Evolutionary conservation across 495 filamentous ascomycete genomes (phyloP), one percentile per base, ranked within the genome.

Genomic region (Talaromyces stipitatus): DNA sequence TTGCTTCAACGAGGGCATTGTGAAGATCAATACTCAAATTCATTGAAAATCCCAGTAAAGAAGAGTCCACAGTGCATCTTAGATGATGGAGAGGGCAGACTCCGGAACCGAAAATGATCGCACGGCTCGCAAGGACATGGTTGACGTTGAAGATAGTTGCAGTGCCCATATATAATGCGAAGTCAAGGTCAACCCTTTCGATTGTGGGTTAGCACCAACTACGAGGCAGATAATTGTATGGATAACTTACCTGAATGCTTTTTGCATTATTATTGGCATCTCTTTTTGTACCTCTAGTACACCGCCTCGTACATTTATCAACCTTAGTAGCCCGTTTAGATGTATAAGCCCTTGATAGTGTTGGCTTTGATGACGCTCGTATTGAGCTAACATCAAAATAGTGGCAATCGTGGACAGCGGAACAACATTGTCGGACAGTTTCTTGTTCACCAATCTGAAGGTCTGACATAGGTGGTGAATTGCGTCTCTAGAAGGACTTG

Each of bases 301-400:
- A 41, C 64, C 61, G 33, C 64, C 62, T 50, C 59, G 62, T 50
- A 64, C 28, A 27, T 60, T 28, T 52, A 60, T 62, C 60, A 66
- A 58, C 57, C 58, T 60, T 58, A 55, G 56, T 27, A 66, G 58
- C n/a, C 63, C 63, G 5, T 59, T 55, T 20, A 66, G 52, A 60
- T 66, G 64, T 46, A 66, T 53, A 47, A 66, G 27, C 16, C 62
- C 64, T 24, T 57, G 54, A 18, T 57, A 47, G 30, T 59, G 52
- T 29, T 64, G 62, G 32, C 53, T 57, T 55, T 66, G 61, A 46
- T 64, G 51, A 4, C 60, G 62, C 36, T 64, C 62, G 52, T 64
- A 66, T 48, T 64, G 59, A 46, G 57, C 59, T 7, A 66, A 55
- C 28, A 55, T 62, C 26, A 62, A 43, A 14, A 66, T 58, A 28